These are phyloP conservation scores for Arthrocladium fulminans DNA, from an alignment of 2,329 filamentous ascomycete genomes.

Conservation along the genomic window DNA sequence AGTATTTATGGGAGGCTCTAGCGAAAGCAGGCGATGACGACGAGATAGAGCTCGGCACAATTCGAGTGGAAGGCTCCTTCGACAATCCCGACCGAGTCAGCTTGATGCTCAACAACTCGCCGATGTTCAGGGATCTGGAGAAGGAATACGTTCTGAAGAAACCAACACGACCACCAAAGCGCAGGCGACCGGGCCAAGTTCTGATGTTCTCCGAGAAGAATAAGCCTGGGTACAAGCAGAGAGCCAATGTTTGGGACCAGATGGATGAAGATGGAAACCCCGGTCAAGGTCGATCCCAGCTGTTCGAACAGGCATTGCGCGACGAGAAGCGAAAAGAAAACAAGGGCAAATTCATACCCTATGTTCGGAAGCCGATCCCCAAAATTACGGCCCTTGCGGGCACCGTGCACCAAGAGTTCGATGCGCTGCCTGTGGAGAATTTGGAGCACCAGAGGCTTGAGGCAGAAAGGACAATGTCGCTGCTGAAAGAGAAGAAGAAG, in stretches of 20 bases:
- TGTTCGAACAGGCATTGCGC: conserved; percentile 39
- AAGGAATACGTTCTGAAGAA: conserved; percentile 80
- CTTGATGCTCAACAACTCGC: conserved; percentile 54
- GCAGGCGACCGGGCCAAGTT: conserved; percentile 61
- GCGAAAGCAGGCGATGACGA: conserved; percentile 65
- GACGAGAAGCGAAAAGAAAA: conserved; percentile 38
- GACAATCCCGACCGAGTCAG: conserved; percentile 46
- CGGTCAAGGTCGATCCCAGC: conserved; percentile 33
- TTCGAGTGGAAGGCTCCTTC: conserved; percentile 52
- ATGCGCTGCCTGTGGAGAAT: conserved; percentile 63
- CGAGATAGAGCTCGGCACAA: conserved; percentile 70
- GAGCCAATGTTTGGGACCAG: conserved; percentile 29
- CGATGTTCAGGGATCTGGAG: conserved; percentile 65
- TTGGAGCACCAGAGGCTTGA: conserved; percentile 59
- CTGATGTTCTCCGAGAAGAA: conserved; percentile 93
- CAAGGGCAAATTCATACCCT: conserved; percentile 52
- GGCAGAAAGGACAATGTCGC: conserved; percentile 48
- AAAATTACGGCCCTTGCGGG: conserved; percentile 72
- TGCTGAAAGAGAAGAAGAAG: conserved; percentile 52
- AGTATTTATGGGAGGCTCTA: conserved; percentile 75
- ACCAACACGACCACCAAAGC: conserved; percentile 42
- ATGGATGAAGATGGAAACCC: conserved; percentile 35
- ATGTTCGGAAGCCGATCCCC: conserved; percentile 53
- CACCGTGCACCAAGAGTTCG: conserved; percentile 65
- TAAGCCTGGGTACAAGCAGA: conserved; percentile 60